phyloP scores from a whole-genome alignment of 495 filamentous ascomycete genomes.

The Penicillium alfredii region DNA sequence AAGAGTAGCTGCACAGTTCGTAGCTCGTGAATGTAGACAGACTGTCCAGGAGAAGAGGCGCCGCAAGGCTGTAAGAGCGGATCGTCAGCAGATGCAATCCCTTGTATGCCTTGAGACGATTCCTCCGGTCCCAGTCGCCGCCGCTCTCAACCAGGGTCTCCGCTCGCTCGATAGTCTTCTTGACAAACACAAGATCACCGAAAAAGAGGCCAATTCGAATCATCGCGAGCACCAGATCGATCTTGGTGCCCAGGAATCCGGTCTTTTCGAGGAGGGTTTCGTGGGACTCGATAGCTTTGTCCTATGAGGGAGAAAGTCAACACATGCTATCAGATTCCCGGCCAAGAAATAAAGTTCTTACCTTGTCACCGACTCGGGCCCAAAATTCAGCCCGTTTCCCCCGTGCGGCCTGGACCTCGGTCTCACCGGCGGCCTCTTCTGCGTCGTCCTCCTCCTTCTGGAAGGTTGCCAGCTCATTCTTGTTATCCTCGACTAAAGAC shows the following conservation, averaged over 20 bases:
- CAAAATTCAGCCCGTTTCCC: conserved; percentile 95
- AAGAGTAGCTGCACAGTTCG: conserved; percentile 93
- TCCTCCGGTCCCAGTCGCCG: conserved; percentile 96
- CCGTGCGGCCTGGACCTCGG: conserved; percentile 83
- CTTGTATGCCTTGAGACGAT: conserved; percentile 97
- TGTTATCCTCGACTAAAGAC: conserved; percentile 77
- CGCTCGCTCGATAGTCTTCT: conserved; percentile 88
- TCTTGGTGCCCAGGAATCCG: conserved; percentile 88
- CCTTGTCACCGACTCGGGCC: conserved; percentile 92
- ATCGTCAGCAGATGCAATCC: conserved; percentile 87
- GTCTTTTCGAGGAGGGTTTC: conserved; percentile 93
- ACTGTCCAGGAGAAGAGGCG: conserved; percentile 90
- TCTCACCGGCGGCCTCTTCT: conserved; percentile 90
- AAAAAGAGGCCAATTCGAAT: conserved; percentile 95
- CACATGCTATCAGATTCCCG: conserved; percentile 1
- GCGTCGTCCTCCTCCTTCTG: conserved; percentile 96
- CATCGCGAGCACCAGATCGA: conserved; percentile 92
- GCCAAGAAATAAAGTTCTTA: conserved; percentile 32
- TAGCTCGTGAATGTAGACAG: conserved; percentile 98
- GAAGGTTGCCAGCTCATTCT: conserved; percentile 81
- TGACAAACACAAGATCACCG: conserved; percentile 80
- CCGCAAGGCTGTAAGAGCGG: conserved; percentile 81
- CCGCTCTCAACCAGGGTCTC: conserved; percentile 86
- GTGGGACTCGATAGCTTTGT: conserved; percentile 85
- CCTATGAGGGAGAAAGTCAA: conserved; percentile 46